Evolutionary conservation across 192 early-diverging fungal species (phyloP).

Genomic region (Coemansia sp.): DNA sequence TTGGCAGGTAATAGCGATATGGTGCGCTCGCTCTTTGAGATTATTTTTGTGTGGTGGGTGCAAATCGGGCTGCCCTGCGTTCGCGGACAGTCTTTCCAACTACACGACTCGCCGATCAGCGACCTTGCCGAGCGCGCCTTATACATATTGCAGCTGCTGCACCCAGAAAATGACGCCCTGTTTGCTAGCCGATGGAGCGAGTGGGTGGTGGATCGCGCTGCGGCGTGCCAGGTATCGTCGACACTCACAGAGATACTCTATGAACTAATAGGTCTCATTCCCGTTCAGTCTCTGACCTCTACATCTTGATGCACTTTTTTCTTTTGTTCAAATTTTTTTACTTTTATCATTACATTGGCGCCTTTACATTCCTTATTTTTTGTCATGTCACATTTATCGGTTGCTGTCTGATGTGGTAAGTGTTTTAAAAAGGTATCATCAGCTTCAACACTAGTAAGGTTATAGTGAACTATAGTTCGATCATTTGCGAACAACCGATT

Average conservation of each 20-base stretch:
- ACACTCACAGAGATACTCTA: slow-evolving; percentile 41
- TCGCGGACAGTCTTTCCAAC: slow-evolving; percentile 15
- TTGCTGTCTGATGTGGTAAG: no score
- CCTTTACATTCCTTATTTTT: neutral
- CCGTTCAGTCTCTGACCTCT: slow-evolving; percentile 26
- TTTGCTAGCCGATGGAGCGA: slow-evolving; percentile 43
- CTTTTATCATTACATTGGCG: neutral
- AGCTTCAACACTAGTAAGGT: no score
- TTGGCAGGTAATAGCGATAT: slow-evolving; percentile 24
- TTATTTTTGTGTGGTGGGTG: slow-evolving; percentile 44
- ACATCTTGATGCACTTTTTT: neutral
- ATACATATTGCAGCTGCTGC: slow-evolving; percentile 50
- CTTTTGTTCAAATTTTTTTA: neutral
- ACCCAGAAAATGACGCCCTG: slow-evolving; percentile 44
- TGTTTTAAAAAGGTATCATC: no score
- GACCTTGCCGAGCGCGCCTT: slow-evolving; percentile 55
- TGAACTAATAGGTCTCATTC: slow-evolving; percentile 43
- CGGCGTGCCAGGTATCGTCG: slow-evolving; percentile 16
- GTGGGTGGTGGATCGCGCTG: slow-evolving; percentile 46
- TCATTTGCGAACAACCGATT: no score
- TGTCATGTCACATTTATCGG: no score
- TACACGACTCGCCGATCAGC: slow-evolving; percentile 36
- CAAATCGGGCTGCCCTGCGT: slow-evolving; percentile 24
- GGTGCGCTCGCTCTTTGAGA: slow-evolving; percentile 50
- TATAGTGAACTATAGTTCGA: no score